These are phyloP conservation scores for Xylaria intraflava DNA, from an alignment of 495 filamentous ascomycete genomes.

Conservation along the genomic window DNA sequence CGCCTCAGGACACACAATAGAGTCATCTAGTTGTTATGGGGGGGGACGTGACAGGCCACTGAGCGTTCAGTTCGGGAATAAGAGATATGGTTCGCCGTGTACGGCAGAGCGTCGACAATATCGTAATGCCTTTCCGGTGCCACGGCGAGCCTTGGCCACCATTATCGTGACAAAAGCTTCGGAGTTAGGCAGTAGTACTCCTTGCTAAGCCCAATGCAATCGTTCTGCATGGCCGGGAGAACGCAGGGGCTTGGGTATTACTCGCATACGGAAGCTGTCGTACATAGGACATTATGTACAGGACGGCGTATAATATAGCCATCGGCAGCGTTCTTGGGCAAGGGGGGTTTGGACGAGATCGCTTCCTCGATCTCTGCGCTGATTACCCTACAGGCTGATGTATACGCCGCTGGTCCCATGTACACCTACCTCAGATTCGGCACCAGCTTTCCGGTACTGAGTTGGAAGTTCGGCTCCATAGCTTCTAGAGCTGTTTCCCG, in stretches of 20 bases:
- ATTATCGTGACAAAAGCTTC: slow-evolving; percentile 8
- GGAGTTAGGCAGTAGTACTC: slow-evolving; percentile 3
- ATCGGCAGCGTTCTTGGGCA: background rate
- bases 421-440: slow-evolving; percentile 6
- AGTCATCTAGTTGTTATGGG: background rate
- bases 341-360: slow-evolving; percentile 1
- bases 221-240: slow-evolving; percentile 5
- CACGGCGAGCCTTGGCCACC: background rate
- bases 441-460: background rate
- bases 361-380: background rate
- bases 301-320: too few relatives aligned
- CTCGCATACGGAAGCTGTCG: slow-evolving; percentile 4
- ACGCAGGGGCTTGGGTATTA: slow-evolving; percentile 12
- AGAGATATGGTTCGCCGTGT: background rate
- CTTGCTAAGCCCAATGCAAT: slow-evolving; percentile 4
- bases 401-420: background rate
- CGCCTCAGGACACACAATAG: background rate
- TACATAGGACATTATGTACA: too few relatives aligned
- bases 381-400: background rate
- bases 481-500: background rate
- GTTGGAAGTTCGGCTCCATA: background rate
- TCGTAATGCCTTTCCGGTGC: background rate
- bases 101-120: background rate
- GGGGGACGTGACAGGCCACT: background rate
- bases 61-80: background rate